Base-by-base conservation (phyloP, 2,329 filamentous ascomycete species). In the Chaetomium sp. region DNA sequence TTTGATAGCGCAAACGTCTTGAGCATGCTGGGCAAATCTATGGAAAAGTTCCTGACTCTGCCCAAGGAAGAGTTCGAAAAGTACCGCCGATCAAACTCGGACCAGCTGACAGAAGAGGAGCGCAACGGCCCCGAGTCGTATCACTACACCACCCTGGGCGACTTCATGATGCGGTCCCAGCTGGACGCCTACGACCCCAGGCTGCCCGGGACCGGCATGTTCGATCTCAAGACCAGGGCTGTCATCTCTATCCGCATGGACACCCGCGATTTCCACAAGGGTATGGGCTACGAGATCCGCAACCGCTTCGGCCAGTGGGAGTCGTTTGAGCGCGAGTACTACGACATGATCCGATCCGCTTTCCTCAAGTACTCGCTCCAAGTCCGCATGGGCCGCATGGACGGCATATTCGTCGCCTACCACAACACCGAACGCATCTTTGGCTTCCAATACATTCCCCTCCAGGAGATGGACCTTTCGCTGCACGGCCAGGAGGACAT, bases 291-390 rank as follows among this genome's bases (percentile, higher is more conserved):
- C 75, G 91, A 99, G 76, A 93, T 99, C 70, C 88, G 87, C 65
- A 78, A 82, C 47, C 86, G 87, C 0, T 87, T 87, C 60, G 96
- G 96, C 19, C 82, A 88, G 64, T 99, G 85, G 82, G 90, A 96
- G 75, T 98, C 94, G 0, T 99, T 90, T 75, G 95, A 99, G 78
- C 88, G 93, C 65, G 96, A 99, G 73, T 97, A 95, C 76, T 96
- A 90, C 75, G 95, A 99, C 76, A 96, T 99, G 93, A 94, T 96
- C 65, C 86, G 96, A 60, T 87, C 93, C 1, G 95, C 94, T 0
- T 94, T 99, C 79, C 81, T 99, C 62, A 99, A 99, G 74, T 99
- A 99, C 76, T 97, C 93, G 10, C 82, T 99, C 33, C 95, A 99
- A 78, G 96, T 94, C 31, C 91, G 95, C 53, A 96, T 99, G 87